Evolutionary conservation across 352 stramenopile genomes (phyloP), one percentile per base, ranked within the genome.

Genomic region (Phytophthora brassicae): DNA sequence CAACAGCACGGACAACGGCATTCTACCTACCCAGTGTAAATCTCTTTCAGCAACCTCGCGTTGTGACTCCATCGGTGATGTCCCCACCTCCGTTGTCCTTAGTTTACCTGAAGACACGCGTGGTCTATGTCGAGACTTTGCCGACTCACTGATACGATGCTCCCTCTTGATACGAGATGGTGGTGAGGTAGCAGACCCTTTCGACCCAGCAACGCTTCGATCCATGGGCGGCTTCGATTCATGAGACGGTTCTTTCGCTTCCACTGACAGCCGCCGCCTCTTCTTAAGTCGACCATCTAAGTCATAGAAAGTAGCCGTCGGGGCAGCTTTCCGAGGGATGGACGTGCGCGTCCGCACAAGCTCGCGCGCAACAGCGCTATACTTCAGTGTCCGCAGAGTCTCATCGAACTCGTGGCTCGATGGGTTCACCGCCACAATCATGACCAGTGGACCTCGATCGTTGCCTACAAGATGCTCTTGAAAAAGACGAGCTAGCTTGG

Each of bases 341-440:
- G 68, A 77, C 1, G 61, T 65, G 6, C 68, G 72, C 9, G 62
- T 63, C 9, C 96, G 85, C 38, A 96, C 90, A 14, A 99, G 83
- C 47, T 95, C 92, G 19, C 91, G 89, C 4, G 96, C 94, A 54
- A 97, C 84, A 0, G 90, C 85, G 31, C 94, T 97, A 69, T 98
- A 98, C 43, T 93, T 89, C 2, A 99, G 74, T 12, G 97, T 97
- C 17, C 97, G 94, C 24, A 98, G 77, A 2, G 96, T 99, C 60
- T 99, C 97, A 47, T 99, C 95, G 72, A 98, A 99, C 55, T 99
- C 96, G 51, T 88, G 74, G 33, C 79, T 84, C 11, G 83, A 88
- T 12, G 97, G 95, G 61, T 98, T 98, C 23, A 98, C 93, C 43
- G 98, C 98, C 23, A 99, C 94, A 67, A 99, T 97, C 95, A 99